A percentile compares a stretch with the other conserved stretches of the same genome.
Evolutionary conservation across 2,329 filamentous ascomycete species (phyloP).

Genomic region (Penicillium sp.): DNA sequence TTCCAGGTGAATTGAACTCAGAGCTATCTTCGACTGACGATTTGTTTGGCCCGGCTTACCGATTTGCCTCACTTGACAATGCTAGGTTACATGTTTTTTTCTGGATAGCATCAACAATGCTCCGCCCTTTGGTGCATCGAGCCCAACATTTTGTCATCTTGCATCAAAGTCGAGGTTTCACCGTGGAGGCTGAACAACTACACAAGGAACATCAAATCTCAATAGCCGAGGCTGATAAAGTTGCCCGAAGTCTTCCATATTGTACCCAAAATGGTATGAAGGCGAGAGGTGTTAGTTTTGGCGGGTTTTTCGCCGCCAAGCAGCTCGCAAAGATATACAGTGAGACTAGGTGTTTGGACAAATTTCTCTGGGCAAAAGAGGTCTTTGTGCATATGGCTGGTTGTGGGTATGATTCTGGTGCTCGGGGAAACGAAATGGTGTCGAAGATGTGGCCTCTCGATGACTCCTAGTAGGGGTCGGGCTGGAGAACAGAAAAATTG

Average conservation of each 20-base stretch:
- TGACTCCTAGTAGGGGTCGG: not conserved
- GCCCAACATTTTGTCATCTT: not conserved
- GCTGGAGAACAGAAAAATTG: not conserved
- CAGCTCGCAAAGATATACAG: not conserved
- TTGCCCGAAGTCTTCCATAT: conserved; percentile 5
- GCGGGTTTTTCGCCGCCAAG: not conserved
- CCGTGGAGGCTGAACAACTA: not conserved
- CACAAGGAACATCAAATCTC: not conserved
- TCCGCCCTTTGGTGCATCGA: not conserved
- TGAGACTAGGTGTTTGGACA: not conserved
- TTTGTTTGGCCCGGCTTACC: not conserved
- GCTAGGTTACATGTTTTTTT: not conserved
- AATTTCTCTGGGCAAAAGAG: not conserved
- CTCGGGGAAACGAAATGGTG: not conserved
- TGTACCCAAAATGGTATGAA: not conserved
- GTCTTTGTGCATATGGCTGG: not conserved
- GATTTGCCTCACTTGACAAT: not conserved
- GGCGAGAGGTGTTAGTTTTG: not conserved
- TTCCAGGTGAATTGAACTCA: not conserved
- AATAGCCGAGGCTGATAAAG: not conserved
- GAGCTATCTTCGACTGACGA: not conserved
- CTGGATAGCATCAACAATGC: conserved; percentile 11
- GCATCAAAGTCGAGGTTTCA: not conserved
- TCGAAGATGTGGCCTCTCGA: not conserved
- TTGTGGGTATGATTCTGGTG: not conserved